These are phyloP conservation scores for Nicotiana rustica DNA, from an alignment of 305 asterid species.

Conservation along the genomic window DNA sequence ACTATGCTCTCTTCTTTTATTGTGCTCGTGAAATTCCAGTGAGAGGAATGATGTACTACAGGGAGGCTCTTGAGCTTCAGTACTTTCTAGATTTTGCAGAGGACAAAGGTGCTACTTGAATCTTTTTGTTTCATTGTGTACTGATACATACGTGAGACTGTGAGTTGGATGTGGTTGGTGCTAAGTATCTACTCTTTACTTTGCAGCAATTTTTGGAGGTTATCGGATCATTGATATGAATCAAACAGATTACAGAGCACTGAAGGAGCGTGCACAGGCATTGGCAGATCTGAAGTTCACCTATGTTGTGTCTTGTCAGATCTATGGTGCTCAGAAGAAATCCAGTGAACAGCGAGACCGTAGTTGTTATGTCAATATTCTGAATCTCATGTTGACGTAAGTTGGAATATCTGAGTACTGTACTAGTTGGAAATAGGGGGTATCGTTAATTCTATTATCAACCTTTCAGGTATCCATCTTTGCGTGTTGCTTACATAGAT, in stretches of 20 bases:
- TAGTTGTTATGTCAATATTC: conserved; percentile 81
- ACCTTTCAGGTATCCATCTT: conserved; percentile 78
- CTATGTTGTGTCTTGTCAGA: conserved; percentile 95
- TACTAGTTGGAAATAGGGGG: conserved; percentile 16
- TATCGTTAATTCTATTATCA: conserved; percentile 22
- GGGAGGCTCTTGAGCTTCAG: conserved; percentile 90
- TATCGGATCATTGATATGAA: conserved; percentile 71
- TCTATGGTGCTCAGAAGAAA: conserved; percentile 95
- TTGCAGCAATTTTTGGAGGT: conserved; percentile 85
- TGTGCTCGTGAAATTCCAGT: conserved; percentile 58
- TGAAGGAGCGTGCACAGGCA: conserved; percentile 80
- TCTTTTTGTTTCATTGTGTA: conserved; percentile 11
- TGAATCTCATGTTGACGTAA: conserved; percentile 94
- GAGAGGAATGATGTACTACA: conserved; percentile 99
- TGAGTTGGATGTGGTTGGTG: conserved; percentile 33
- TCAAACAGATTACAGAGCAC: conserved; percentile 57
- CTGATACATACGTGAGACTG: neutral
- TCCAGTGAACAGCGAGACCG: conserved; percentile 73
- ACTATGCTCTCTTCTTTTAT: conserved; percentile 22
- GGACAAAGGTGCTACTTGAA: conserved; percentile 62
- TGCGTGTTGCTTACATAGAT: conserved; percentile 97
- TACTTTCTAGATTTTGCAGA: conserved; percentile 92
- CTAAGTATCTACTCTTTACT: conserved; percentile 33
- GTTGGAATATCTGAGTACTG: conserved; percentile 46
- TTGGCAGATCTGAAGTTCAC: conserved; percentile 98